Evolutionary conservation across 2,329 filamentous ascomycete genomes (phyloP).

Genomic region (Microdochium paspali): DNA sequence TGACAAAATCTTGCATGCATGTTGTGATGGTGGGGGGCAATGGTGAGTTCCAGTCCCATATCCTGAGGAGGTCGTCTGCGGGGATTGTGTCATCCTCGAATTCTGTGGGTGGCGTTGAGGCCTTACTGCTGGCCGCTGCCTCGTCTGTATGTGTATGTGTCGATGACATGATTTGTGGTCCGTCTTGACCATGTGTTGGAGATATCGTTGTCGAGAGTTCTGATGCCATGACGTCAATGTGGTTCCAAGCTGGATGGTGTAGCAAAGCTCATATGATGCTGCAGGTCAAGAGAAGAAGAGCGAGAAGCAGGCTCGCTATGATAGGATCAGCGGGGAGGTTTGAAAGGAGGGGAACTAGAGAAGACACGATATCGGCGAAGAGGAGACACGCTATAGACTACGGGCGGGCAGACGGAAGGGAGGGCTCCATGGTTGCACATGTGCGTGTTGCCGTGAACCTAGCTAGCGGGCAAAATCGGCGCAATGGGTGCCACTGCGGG

Average conservation of each 20-base stretch:
- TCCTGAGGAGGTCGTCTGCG: slow-evolving; percentile 27
- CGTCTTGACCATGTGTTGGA: not conserved
- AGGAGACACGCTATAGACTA: not conserved
- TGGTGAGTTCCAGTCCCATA: slow-evolving; percentile 36
- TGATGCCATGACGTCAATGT: not conserved
- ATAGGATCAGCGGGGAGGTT: too few species aligned
- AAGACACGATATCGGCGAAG: too few species aligned
- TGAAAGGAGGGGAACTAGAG: too few species aligned
- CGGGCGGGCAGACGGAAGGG: not conserved
- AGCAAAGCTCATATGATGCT: not conserved
- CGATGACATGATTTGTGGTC: not conserved
- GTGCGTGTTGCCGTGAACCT: not conserved
- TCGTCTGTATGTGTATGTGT: not conserved
- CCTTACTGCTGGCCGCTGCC: not conserved
- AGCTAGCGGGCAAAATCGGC: not conserved
- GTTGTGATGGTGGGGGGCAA: slow-evolving; percentile 27
- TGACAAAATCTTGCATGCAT: slow-evolving; percentile 38
- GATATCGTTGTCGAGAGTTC: not conserved
- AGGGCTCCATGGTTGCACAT: too few species aligned
- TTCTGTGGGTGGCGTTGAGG: slow-evolving; percentile 14
- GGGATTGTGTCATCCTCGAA: slow-evolving; percentile 16
- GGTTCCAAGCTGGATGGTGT: not conserved
- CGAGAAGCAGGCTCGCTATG: too few species aligned
- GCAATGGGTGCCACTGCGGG: slow-evolving; percentile 1
- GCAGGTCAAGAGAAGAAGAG: too few species aligned